Evolutionary conservation across 2,329 filamentous ascomycete genomes (phyloP).

Genomic region (Colletotrichum sp.): DNA sequence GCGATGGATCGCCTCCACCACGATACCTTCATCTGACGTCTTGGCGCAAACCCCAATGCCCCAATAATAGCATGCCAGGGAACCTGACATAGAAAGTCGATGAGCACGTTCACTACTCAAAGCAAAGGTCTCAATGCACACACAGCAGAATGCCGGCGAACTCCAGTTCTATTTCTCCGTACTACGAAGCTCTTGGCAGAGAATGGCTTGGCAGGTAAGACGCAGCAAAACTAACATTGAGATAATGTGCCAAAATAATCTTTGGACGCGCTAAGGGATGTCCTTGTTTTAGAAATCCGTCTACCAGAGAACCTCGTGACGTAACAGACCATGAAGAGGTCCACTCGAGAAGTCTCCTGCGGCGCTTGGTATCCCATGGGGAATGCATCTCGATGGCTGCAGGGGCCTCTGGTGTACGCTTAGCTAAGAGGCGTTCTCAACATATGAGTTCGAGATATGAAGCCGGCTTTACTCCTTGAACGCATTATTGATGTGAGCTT

Average conservation of each 20-base stretch:
- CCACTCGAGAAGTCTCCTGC: neutral
- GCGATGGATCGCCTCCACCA: neutral
- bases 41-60: neutral
- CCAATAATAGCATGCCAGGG: neutral
- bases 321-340: neutral
- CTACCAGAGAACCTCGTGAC: neutral
- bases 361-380: neutral
- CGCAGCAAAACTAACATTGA: neutral
- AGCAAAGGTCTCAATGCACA: neutral
- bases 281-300: neutral
- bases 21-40: neutral
- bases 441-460: neutral
- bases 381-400: neutral
- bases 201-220: neutral
- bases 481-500: fast-evolving
- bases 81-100: neutral
- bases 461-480: neutral
- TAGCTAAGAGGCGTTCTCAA: neutral
- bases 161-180: neutral
- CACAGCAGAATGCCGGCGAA: neutral
- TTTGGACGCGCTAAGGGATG: neutral
- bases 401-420: neutral
- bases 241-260: too few species aligned
- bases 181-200: neutral
- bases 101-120: neutral